Conservation (phyloP, 2,329 filamentous ascomycete genomes). For the Sarocladium kiliense region DNA sequence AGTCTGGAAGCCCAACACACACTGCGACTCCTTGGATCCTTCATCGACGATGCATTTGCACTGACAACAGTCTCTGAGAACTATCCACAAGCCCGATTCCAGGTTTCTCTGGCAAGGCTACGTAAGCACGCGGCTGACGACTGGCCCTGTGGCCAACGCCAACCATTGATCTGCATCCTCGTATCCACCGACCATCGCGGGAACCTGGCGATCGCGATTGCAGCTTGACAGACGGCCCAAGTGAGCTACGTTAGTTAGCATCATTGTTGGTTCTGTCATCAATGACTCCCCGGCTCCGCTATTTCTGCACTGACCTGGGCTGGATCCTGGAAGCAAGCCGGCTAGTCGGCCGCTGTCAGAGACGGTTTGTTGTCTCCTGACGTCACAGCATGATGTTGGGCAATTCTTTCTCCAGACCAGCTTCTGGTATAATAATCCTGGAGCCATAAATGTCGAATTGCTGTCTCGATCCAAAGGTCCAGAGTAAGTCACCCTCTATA, state of each 20-base stretch:
- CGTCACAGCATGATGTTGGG: background rate
- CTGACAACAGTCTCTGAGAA: no score
- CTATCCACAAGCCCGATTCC: background rate
- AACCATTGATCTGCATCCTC: background rate
- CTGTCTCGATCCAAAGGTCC: no score
- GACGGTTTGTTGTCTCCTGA: background rate
- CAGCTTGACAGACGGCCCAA: background rate
- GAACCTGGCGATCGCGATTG: constrained; percentile 8
- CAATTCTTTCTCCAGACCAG: background rate
- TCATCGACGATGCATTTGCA: no score
- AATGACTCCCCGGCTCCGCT: background rate
- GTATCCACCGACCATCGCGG: background rate
- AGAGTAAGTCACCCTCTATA: background rate
- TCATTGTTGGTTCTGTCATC: constrained; percentile 1
- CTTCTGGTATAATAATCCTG: background rate
- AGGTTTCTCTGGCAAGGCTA: background rate
- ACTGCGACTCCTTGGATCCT: no score
- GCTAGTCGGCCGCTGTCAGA: background rate
- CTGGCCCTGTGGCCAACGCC: background rate
- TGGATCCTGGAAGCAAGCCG: background rate
- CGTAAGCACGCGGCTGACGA: background rate
- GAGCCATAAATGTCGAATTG: no score
- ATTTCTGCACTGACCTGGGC: background rate
- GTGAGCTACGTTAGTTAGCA: background rate
- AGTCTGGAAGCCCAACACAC: no score